Evolutionary conservation across 2,329 filamentous ascomycete species (phyloP), one percentile per base, ranked within the genome.

Genomic region (Claviceps sp.): DNA sequence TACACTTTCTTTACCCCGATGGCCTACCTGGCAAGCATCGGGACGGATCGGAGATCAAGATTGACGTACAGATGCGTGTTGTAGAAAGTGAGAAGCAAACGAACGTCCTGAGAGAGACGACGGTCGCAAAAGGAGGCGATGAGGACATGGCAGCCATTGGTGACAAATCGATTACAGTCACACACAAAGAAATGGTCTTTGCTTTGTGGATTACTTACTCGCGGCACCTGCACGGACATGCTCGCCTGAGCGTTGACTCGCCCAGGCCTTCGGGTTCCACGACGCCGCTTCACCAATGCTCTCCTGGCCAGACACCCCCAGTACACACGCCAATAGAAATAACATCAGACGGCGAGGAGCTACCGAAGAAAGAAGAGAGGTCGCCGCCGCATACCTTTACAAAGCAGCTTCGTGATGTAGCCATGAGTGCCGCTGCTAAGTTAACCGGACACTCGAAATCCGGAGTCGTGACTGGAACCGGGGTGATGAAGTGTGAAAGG

Each of bases 181-280:
- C 70, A 3, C 73, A 77, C 55, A 79, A 83, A 16, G 89, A 96
- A 64, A 78, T 95, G 55, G 89, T 97, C 0, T 97, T 90, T 70
- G 93, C 93, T 11, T 71, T 98, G 34, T 98, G 93, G 93, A 85
- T 98, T 58, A 97, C 91, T 1, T 98, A 97, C 65, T 97, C 91
- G 17, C 79, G 90, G 55, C 88, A 96, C 61, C 75, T 97, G 13
- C 93, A 98, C 16, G 77, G 82, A 39, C 81, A 81, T 54, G 73
- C 75, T 50, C 68, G 68, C 52, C 66, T 83, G 46, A 76, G 79
- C n/a, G 72, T 77, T 20, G 72, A 82, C 39, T 82, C 83, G 23
- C 79, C 82, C 5, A 64, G 81, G 20, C 67, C 80, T 16, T 82
- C 85, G 42, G 80, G 82, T 34, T 72, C 78, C 17, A 74, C 76